Evolutionary conservation across 371 early-diverging fungal species (phyloP), one percentile per base, ranked within the genome.

Genomic region (Rhizopus arrhizus): DNA sequence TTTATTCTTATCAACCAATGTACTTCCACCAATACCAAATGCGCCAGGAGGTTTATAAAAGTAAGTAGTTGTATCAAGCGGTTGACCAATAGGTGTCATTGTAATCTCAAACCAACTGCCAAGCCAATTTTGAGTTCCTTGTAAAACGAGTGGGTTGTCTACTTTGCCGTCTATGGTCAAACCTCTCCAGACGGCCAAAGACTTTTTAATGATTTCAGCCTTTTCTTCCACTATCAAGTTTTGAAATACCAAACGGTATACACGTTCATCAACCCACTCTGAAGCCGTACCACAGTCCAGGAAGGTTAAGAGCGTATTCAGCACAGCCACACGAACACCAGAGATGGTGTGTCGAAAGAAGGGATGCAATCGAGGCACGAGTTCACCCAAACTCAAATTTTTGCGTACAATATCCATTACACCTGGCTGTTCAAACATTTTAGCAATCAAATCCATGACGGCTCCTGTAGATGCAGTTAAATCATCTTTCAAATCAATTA

Each of bases 271-370:
- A 4, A 94, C 84, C 95, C 96, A 96, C 34, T 80, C 84, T 12
- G 78, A 68, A 8, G 81, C 75, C 0, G 80, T 78, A 4, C 79
- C 78, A 62, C 92, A 80, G 42, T 89, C 88, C 11, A 94, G 74
- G 55, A 96, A 87, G 0, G 94, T 89, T 51, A 78, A 46, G 3
- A 97, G 69, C 0, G 95, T 93, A 32, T 90, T 86, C 41, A 97
- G 66, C 0, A 94, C 94, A 0, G 97, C 94, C 2, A 81, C 62
- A 1, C 97, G 91, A 4, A 98, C 98, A 32, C 90, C 83, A 0
- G 89, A 81, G 48, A 96, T 90, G 0, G 95, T 91, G 62, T 98
- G 97, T 38, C 98, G 87, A 74, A 98, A 93, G 71, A 97, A 96
- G 8, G 94, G 94, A 60, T 88, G 92, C 36, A 98, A 80, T 9